A percentile compares a stretch with the other conserved stretches of the same genome.
phyloP scores from a whole-genome alignment of 176 grass and related monocot species.

The Poa pratensis region DNA sequence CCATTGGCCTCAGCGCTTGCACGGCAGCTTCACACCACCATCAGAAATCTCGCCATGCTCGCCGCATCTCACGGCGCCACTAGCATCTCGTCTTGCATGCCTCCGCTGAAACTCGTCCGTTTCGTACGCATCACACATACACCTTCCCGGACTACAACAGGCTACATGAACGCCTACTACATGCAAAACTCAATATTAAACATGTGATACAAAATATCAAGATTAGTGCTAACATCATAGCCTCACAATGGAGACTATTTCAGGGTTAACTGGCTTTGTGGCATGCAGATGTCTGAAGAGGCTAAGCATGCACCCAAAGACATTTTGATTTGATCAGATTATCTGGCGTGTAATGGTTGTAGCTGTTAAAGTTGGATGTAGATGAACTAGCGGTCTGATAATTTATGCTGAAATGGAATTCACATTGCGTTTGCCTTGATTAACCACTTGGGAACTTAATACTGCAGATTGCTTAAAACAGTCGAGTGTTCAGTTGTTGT shows the following conservation, averaged over 20 bases:
- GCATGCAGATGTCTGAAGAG: background rate
- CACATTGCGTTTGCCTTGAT: background rate
- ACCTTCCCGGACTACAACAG: too few relatives aligned
- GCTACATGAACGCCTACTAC: too few relatives aligned
- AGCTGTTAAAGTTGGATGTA: background rate
- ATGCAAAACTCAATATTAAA: too few relatives aligned
- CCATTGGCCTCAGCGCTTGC: too few relatives aligned
- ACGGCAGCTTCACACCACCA: too few relatives aligned
- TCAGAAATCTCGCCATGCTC: too few relatives aligned
- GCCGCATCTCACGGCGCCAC: too few relatives aligned
- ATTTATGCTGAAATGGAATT: background rate
- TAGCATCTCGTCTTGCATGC: too few relatives aligned
- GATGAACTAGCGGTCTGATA: background rate
- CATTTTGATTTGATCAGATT: background rate
- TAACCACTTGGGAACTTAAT: slow-evolving; percentile 12
- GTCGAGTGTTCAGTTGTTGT: background rate
- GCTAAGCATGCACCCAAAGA: slow-evolving; percentile 10
- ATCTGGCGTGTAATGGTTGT: background rate
- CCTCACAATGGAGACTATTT: background rate
- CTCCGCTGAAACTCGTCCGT: too few relatives aligned
- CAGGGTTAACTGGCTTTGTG: background rate
- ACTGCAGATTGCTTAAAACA: background rate
- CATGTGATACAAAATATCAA: too few relatives aligned
- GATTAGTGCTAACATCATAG: too few relatives aligned
- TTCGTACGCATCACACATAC: too few relatives aligned